Evolutionary conservation across 2,329 filamentous ascomycete genomes (phyloP).

Genomic region (Aspergillus unguis): DNA sequence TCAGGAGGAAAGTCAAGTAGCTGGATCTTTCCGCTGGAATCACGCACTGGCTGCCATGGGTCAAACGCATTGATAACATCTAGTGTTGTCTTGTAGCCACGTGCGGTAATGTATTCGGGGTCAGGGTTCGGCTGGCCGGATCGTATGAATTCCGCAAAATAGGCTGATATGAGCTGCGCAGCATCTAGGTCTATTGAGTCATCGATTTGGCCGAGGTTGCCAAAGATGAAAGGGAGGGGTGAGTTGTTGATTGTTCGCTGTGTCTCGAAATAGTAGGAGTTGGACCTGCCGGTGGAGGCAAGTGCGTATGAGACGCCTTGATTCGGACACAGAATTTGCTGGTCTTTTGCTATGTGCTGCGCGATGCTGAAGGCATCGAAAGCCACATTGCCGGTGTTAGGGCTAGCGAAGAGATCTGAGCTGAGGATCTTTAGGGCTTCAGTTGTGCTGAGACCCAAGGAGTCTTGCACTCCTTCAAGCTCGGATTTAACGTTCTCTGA

Average conservation of each 20-base stretch:
- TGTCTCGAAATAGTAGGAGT: constrained; percentile 58
- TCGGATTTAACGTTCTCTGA: constrained; percentile 42
- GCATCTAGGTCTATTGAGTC: constrained; percentile 51
- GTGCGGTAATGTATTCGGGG: constrained; percentile 42
- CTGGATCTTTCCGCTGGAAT: constrained; percentile 35
- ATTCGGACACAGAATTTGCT: constrained; percentile 57
- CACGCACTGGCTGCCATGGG: constrained; percentile 11
- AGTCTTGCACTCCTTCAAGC: constrained; percentile 42
- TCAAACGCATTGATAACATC: constrained; percentile 40
- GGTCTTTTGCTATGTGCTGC: constrained; percentile 56
- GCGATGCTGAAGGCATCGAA: constrained; percentile 55
- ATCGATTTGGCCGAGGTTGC: constrained; percentile 48
- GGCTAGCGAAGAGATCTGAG: constrained; percentile 51
- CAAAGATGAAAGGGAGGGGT: constrained; percentile 54
- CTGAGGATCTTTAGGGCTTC: constrained; percentile 45
- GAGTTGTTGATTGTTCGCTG: constrained; percentile 56
- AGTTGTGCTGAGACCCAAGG: constrained; percentile 44
- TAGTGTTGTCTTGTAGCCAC: constrained; percentile 44
- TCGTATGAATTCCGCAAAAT: constrained; percentile 53
- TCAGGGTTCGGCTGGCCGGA: constrained; percentile 52
- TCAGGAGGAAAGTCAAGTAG: constrained; percentile 48
- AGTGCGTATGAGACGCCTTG: constrained; percentile 56
- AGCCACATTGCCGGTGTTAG: constrained; percentile 48
- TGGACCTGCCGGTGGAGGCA: constrained; percentile 43
- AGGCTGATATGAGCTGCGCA: constrained; percentile 45